Base-by-base conservation (phyloP, 83 land plant species). In the Diphasiastrum complanatum region DNA sequence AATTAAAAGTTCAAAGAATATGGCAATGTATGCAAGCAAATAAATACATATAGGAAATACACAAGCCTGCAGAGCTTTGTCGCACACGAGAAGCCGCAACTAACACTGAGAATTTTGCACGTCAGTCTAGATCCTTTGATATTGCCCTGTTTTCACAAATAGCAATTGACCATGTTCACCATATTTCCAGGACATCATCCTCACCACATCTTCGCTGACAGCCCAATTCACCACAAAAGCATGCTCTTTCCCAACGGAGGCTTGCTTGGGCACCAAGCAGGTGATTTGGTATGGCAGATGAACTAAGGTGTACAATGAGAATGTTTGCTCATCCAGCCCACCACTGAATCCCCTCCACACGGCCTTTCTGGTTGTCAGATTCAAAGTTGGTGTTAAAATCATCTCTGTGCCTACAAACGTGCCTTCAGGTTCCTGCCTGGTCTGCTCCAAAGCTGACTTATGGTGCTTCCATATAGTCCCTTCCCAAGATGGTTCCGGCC, bases 281-380 rank as follows among this genome's bases (percentile, higher is more conserved):
- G 59, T 1, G 59, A 55, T 27, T 11, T 55, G 26, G 19, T 55
- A 55, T 20, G 59, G 59, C 59, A 55, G 14, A 30, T 55, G n/a
- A n/a, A n/a, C n/a, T n/a, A n/a, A n/a, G n/a, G n/a, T n/a, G n/a
- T n/a, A n/a, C n/a, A n/a, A n/a, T n/a, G n/a, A n/a, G n/a, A n/a
- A n/a, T n/a, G n/a, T n/a, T n/a, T n/a, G n/a, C n/a, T n/a, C n/a
- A n/a, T n/a, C n/a, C n/a, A n/a, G n/a, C n/a, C n/a, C n/a, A n/a
- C n/a, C n/a, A n/a, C n/a, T n/a, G 49, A 77, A 77, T 11, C 79
- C 79, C 40, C 41, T 75, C 79, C 79, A 77, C 38, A 36, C 27
- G 20, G 72, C 79, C 53, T 67, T 33, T 32, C 67, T 55, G 26
- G 29, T 40, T 40, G 54, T 47, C 71, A 33, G 26, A 12, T 26